Evolutionary conservation across 2,329 filamentous ascomycete genomes (phyloP), one percentile per base, ranked within the genome.

Genomic region (Hymenoscyphus fraxineus): DNA sequence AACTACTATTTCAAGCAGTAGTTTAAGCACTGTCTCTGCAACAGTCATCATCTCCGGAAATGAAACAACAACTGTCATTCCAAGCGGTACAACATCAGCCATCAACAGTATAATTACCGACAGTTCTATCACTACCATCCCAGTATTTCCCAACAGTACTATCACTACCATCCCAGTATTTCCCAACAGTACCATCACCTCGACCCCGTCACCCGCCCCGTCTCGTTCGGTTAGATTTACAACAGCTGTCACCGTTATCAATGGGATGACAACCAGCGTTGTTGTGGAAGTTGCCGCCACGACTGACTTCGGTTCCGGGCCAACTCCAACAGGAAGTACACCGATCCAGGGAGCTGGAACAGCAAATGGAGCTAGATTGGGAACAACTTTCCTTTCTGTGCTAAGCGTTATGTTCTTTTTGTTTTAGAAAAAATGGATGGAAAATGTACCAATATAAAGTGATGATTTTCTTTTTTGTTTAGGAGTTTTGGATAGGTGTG

Each of bases 271-370:
- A 60, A 54, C 59, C 4, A 60, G 59, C 15, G 41, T 60, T 32
- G 22, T 60, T n/a, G 27, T 60, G n/a, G 40, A 32, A 15, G 59
- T 22, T 51, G 59, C 27, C 15, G 39, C 22, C 22, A 60, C 59
- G 19, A 47, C 59, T 51, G 22, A 41, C n/a, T 3, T 32, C 35
- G 44, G 44, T 19, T 22, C 44, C n/a, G 39, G 12, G 12, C 40
- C 59, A 31, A 31, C n/a, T 38, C 59, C 59, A 27, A 60, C 39
- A 32, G 27, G 31, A n/a, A 10, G 27, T 3, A 27, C 27, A 27
- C 27, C 22, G 7, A 7, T 13, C 10, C 12, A 22, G 10, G 19
- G 19, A 9, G 59, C 6, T 2, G 12, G n/a, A 35, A 32, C 39
- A 35, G 38, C 16, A n/a, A 15, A 31, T 9, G 41, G 13, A 38